Evolutionary conservation across 2,329 filamentous ascomycete species (phyloP), one percentile per base, ranked within the genome.

Genomic region (Xylariaceae sp.): DNA sequence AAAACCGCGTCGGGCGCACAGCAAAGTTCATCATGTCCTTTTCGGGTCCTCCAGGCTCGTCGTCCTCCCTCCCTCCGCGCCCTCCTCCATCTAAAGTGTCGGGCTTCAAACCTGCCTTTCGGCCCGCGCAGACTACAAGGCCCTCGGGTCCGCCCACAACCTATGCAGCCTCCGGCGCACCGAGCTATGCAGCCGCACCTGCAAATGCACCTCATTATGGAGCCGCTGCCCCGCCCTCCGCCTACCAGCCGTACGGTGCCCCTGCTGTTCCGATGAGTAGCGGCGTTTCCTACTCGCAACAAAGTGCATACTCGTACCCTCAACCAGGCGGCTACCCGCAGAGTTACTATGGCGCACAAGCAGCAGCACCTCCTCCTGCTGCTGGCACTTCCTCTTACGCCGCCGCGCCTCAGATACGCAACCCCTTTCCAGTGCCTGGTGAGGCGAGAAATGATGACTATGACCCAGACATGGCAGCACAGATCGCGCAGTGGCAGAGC

Each of bases 401-500:
- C 42, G 74, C 81, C 15, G 74, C 84, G 9, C 88, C 88, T 9
- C 85, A 88, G 62, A 92, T 92, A 60, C 81, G 83, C 55, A 96
- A 95, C 69, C 90, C 92, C 0, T 96, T 96, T 68, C 86, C 86
- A 9, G 79, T 81, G 11, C 86, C 88, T 18, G 79, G 77, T 56
- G 73, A 76, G 65, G 58, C 58, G 53, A 70, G 65, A 50, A 64
- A 63, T 55, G 73, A 70, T 59, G 77, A 80, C 59, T 83, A 79
- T 67, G 82, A 96, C 65, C 85, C 91, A 3, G 91, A 96, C 63
- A 88, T 91, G 77, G 91, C 94, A 53, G 91, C 91, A 24, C 91
- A 95, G 72, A 92, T 97, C 57, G 92, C 92, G 42, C 90, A 96
- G 72, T 97, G 93, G 91, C 92, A 96, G 73, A 93, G 88, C 72